Evolutionary conservation across 768 basidiomycete species (phyloP).

Genomic region (Kwoniella bestiolae): DNA sequence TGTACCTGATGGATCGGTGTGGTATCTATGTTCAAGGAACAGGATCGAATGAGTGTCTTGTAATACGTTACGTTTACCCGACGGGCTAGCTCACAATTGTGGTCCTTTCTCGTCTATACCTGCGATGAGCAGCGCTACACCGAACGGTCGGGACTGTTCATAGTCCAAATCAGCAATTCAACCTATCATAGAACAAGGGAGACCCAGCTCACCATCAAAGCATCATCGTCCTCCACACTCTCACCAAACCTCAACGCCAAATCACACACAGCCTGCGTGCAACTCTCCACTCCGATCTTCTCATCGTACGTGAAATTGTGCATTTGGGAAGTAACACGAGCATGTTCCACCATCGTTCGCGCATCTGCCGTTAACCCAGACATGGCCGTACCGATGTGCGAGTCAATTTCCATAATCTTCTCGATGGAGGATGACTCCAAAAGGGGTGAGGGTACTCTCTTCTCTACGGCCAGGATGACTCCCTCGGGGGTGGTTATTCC

Average conservation of each 20-base stretch:
- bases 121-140: slow-evolving; percentile 95
- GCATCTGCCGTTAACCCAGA: slow-evolving; percentile 93
- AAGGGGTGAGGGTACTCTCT: slow-evolving; percentile 95
- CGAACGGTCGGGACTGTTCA: slow-evolving; percentile 93
- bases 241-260: slow-evolving; percentile 95
- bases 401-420: slow-evolving; percentile 99
- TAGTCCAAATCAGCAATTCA: too few relatives aligned
- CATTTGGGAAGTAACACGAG: slow-evolving; percentile 80
- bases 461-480: slow-evolving; percentile 93
- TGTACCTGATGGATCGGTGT: slow-evolving; percentile 98
- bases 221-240: slow-evolving; percentile 98
- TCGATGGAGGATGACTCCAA: slow-evolving; percentile 95
- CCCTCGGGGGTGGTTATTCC: slow-evolving; percentile 90
- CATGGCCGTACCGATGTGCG: slow-evolving; percentile 97
- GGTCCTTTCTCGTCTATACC: slow-evolving; percentile 95
- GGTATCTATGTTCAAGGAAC: slow-evolving; percentile 68
- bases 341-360: slow-evolving; percentile 99
- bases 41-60: slow-evolving; percentile 5
- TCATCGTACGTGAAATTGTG: slow-evolving; percentile 98
- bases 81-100: slow-evolving; percentile 71
- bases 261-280: slow-evolving; percentile 97
- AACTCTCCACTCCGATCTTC: slow-evolving; percentile 94
- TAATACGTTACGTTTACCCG: background rate
- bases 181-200: background rate
- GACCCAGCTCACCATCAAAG: slow-evolving; percentile 73